Base-by-base conservation (phyloP, 257 asterid genomes). In the Lycium barbarum region DNA sequence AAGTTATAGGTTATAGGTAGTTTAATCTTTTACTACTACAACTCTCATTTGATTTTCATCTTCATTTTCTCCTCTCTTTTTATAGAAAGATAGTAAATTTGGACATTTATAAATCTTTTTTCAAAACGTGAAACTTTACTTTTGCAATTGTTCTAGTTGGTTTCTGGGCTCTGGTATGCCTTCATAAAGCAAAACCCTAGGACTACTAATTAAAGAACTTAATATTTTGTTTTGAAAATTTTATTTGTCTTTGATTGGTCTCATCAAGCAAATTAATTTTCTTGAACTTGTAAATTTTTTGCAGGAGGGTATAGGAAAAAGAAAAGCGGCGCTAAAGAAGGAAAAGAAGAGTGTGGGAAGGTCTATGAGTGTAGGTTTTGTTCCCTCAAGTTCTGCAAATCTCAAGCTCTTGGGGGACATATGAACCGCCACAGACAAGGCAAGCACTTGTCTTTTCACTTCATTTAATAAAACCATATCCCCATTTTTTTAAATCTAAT, bases 351-450 rank as follows among this genome's bases (percentile, higher is more conserved):
- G 43, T 8, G 86, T 22, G 92, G 87, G n/a, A 95, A 95, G 92
- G 97, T 96, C 83, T 95, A 96, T 49, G 97, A 96, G 79, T 96
- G 99, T 96, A 96, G 99, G 88, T 96, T 96, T 86, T 96, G 99
- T 88, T 94, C 99, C 90, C 99, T 96, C 86, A 96, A 96, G 89
- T 96, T 96, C 91, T 93, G 98, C 97, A 96, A 96, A 86, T 96
- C 98, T 67, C 99, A 96, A 94, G 99, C 99, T 79, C 98, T 96
- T 12, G 99, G 99, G 67, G 99, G 99, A 85, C 99, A 96, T 89
- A 96, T 96, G 99, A 96, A 96, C 87, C 98, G 99, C 94, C 99
- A 96, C 87, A 98, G 99, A 89, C 98, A 94, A 94, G 99, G 99
- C 89, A 88, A 53, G 68, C 80, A 83, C 47, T 86, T 84, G 38